Percentiles rank a stretch among this genome's conserved stretches.
phyloP scores from a whole-genome alignment of 2,329 filamentous ascomycete genomes.

The Apiospora pterosperma region DNA sequence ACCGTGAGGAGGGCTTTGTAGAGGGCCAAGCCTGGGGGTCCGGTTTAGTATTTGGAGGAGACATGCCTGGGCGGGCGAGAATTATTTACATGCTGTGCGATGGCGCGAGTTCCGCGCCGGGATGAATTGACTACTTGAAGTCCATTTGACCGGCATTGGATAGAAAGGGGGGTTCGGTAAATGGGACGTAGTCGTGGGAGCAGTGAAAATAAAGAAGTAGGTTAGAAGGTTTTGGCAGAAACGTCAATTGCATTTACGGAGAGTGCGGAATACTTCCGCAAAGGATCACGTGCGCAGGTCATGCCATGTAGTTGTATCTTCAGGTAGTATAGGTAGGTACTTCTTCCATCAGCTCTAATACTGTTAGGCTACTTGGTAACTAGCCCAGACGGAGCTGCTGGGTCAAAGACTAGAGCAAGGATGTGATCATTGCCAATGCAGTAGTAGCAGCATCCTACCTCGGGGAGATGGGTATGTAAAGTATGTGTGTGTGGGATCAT shows the following conservation, averaged over 20 bases:
- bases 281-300: not conserved
- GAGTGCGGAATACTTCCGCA: not conserved
- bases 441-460: not conserved
- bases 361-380: no score
- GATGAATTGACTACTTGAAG: conserved; percentile 31
- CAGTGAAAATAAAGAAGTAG: not conserved
- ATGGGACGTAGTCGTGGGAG: not conserved
- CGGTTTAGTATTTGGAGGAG: not conserved
- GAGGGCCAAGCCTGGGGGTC: conserved; percentile 58
- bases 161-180: no score
- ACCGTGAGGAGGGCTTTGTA: conserved; percentile 67
- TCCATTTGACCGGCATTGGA: conserved; percentile 10
- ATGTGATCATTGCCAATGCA: not conserved
- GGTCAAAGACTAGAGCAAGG: not conserved
- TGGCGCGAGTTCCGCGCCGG: conserved; percentile 51
- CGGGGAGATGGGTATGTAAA: not conserved
- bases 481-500: not conserved
- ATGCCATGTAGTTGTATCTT: no score
- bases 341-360: not conserved
- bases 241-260: not conserved
- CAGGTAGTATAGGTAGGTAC: no score
- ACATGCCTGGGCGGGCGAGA: not conserved
- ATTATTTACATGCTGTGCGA: conserved; percentile 42
- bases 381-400: not conserved
- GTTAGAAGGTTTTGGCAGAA: not conserved